phyloP scores from a whole-genome alignment of 75 land plant genomes.

The Cryptomeria japonica region DNA sequence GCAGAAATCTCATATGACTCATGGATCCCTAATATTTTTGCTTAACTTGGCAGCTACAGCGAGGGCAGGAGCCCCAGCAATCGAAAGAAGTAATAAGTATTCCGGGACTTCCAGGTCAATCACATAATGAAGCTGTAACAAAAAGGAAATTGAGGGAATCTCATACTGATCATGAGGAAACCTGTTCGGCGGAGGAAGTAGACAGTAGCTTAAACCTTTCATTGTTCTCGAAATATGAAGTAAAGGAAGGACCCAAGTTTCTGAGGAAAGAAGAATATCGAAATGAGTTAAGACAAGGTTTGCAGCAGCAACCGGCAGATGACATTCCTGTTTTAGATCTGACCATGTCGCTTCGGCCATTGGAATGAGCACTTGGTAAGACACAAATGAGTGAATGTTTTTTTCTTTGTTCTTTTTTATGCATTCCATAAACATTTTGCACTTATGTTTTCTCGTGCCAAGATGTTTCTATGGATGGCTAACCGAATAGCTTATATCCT shows the following conservation, averaged over 20 bases:
- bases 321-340: neutral
- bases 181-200: conserved; percentile 6
- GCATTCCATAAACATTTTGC: too few species aligned
- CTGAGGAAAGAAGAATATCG: neutral
- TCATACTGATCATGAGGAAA: neutral
- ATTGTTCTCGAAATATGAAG: conserved; percentile 3
- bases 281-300: neutral
- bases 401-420: too few species aligned
- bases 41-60: neutral
- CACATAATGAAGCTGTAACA: neutral
- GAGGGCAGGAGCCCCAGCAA: neutral
- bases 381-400: too few species aligned
- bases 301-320: neutral
- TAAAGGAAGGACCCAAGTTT: neutral
- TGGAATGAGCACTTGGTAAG: neutral
- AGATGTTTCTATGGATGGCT: too few species aligned
- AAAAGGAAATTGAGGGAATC: neutral
- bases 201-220: conserved; percentile 8
- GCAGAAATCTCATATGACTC: too few species aligned
- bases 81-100: neutral
- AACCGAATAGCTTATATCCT: too few species aligned
- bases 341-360: conserved; percentile 1
- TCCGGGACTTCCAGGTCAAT: neutral
- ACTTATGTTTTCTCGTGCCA: too few species aligned
- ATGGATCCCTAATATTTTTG: neutral